Evolutionary conservation across 768 basidiomycete species (phyloP).

Genomic region (Nevesoporus exiguus): DNA sequence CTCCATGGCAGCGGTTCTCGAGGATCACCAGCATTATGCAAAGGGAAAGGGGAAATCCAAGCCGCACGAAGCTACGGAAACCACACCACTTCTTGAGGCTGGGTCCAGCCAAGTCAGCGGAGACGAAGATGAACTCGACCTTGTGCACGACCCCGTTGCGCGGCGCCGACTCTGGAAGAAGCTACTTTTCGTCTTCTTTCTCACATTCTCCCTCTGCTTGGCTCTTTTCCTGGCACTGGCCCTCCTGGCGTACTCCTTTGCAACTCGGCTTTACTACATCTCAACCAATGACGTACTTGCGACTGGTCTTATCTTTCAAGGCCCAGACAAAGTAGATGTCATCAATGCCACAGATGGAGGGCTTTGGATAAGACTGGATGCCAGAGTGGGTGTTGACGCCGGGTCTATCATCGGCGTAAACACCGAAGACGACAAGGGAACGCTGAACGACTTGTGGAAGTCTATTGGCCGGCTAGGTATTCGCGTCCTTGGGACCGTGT

Average conservation of each 20-base stretch:
- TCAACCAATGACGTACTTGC: constrained; percentile 59
- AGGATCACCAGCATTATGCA: constrained; percentile 6
- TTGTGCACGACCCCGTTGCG: constrained; percentile 18
- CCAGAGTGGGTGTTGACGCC: constrained; percentile 64
- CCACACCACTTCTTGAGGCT: constrained; percentile 29
- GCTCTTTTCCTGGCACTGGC: constrained; percentile 41
- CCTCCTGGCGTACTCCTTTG: constrained; percentile 65
- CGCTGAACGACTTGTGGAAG: constrained; percentile 56
- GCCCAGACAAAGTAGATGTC: constrained; percentile 61
- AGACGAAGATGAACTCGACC: constrained; percentile 22
- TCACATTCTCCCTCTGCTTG: constrained; percentile 50
- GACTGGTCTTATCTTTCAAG: constrained; percentile 51
- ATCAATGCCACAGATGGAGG: constrained; percentile 60
- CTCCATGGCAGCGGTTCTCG: constrained; percentile 21
- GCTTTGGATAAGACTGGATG: constrained; percentile 57
- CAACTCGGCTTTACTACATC: constrained; percentile 48
- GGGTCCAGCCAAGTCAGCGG: constrained; percentile 18
- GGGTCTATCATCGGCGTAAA: constrained; percentile 58
- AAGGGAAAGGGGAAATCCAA: constrained; percentile 30
- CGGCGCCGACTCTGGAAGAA: constrained; percentile 32
- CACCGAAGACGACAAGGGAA: constrained; percentile 39
- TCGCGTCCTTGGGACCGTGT: constrained; percentile 49
- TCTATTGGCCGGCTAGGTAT: constrained; percentile 67
- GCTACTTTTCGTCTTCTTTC: constrained; percentile 50
- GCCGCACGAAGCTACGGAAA: constrained; percentile 26